Evolutionary conservation across 2,329 filamentous ascomycete genomes (phyloP).

Genomic region (Fusarium equiseti): DNA sequence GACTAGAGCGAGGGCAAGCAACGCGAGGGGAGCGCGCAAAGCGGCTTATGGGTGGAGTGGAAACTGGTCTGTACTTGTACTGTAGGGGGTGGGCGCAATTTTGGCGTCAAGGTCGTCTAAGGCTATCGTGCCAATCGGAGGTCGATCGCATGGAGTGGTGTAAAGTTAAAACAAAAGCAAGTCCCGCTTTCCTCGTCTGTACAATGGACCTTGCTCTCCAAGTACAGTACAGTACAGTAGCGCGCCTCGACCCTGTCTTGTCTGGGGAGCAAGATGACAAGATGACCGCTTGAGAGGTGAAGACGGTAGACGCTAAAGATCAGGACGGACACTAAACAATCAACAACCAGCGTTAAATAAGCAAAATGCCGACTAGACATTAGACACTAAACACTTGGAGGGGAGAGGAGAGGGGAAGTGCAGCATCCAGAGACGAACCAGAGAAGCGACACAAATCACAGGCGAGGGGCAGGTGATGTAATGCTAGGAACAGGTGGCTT

Average conservation of each 20-base stretch:
- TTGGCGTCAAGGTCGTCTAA: slow-evolving; percentile 40
- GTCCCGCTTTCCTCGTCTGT: slow-evolving; percentile 22
- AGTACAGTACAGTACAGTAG: background rate
- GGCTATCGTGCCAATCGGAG: slow-evolving; percentile 52
- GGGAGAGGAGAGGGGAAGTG: background rate
- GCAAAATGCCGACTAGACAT: slow-evolving; percentile 29
- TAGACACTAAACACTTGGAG: slow-evolving; percentile 10
- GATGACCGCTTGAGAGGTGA: slow-evolving; percentile 16
- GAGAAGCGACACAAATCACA: slow-evolving; percentile 11
- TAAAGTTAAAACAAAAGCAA: slow-evolving; percentile 44
- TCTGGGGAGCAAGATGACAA: slow-evolving; percentile 22
- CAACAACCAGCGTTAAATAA: slow-evolving; percentile 31
- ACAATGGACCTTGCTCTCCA: background rate
- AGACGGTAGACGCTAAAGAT: slow-evolving; percentile 32
- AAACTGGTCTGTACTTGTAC: slow-evolving; percentile 1
- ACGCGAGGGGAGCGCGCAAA: slow-evolving; percentile 1
- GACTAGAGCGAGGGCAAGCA: background rate
- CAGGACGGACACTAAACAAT: slow-evolving; percentile 34
- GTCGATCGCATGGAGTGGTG: slow-evolving; percentile 48
- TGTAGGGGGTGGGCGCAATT: slow-evolving; percentile 37
- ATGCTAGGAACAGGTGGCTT: slow-evolving; percentile 12
- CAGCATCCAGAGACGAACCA: slow-evolving; percentile 9
- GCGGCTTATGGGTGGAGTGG: slow-evolving; percentile 32
- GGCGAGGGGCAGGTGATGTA: slow-evolving; percentile 32
- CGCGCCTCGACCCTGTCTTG: slow-evolving; percentile 8